These are phyloP conservation scores for Betula pendula DNA, from an alignment of 306 rosid species.

Conservation along the genomic window DNA sequence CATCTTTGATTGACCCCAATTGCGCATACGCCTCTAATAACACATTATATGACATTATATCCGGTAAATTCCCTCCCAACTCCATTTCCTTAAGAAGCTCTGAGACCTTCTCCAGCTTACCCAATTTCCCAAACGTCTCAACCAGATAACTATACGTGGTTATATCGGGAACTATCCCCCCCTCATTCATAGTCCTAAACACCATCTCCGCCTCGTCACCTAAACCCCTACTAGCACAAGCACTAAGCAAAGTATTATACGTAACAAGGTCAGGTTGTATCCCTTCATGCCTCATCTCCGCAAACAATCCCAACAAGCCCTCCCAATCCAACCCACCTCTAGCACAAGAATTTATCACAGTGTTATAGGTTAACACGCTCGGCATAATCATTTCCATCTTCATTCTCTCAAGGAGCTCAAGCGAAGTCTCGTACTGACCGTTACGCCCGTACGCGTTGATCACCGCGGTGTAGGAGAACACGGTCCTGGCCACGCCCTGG, in stretches of 20 bases:
- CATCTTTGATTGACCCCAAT: conserved; percentile 69
- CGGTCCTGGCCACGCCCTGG: conserved; percentile 74
- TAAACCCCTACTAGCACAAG: conserved; percentile 78
- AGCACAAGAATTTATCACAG: conserved; percentile 90
- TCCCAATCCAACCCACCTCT: conserved; percentile 97
- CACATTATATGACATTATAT: conserved; percentile 84
- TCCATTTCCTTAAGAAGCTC: conserved; percentile 91
- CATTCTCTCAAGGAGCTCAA: conserved; percentile 69
- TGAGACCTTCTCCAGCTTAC: conserved; percentile 70
- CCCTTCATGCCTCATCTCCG: conserved; percentile 98
- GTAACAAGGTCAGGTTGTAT: conserved; percentile 82
- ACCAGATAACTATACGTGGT: conserved; percentile 74
- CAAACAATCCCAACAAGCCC: conserved; percentile 85
- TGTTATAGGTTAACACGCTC: conserved; percentile 75
- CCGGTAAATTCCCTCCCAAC: conserved; percentile 79
- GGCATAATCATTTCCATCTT: conserved; percentile 80
- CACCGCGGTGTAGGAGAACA: conserved; percentile 82
- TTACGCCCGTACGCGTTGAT: conserved; percentile 95
- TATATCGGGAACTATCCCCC: conserved; percentile 84
- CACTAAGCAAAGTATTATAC: conserved; percentile 86
- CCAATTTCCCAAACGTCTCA: conserved; percentile 76
- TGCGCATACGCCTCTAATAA: conserved; percentile 71
- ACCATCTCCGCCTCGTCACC: conserved; percentile 94
- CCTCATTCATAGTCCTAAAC: conserved; percentile 91
- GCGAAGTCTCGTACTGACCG: conserved; percentile 68